Conservation (phyloP, 805 yeast species). For the Starmerella powellii region DNA sequence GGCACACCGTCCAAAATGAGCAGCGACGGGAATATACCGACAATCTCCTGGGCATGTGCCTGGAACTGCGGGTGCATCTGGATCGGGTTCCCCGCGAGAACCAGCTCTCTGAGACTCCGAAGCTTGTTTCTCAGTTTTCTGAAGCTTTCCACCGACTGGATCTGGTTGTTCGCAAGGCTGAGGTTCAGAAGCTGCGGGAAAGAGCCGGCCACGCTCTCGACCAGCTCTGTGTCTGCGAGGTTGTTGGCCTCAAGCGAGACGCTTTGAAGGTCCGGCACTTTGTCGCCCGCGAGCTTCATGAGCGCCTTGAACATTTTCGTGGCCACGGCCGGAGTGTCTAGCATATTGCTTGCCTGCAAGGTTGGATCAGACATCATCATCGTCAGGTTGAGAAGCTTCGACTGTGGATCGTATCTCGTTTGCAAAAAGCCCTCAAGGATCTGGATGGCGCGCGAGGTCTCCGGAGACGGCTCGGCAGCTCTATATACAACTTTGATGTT, state of each 20-base stretch:
- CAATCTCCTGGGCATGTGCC: slow-evolving; percentile 37
- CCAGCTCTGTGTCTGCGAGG: slow-evolving; percentile 45
- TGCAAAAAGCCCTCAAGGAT: slow-evolving; percentile 48
- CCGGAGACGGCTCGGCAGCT: slow-evolving; percentile 8
- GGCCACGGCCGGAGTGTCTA: slow-evolving; percentile 47
- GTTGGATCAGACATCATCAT: slow-evolving; percentile 52
- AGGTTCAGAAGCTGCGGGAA: slow-evolving; percentile 70
- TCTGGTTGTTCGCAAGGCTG: slow-evolving; percentile 65
- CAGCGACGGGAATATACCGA: slow-evolving; percentile 67
- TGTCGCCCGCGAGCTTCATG: slow-evolving; percentile 62
- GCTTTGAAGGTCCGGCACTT: slow-evolving; percentile 43
- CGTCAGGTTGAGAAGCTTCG: slow-evolving; percentile 58
- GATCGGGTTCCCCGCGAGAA: slow-evolving; percentile 71
- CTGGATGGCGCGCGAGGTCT: slow-evolving; percentile 39
- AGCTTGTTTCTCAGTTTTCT: slow-evolving; percentile 73
- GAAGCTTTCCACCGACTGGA: slow-evolving; percentile 45
- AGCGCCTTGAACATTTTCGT: slow-evolving; percentile 84
- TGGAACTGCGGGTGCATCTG: slow-evolving; percentile 37
- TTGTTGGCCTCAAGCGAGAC: slow-evolving; percentile 43
- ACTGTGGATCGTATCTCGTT: slow-evolving; percentile 52
- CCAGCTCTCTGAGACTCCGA: slow-evolving; percentile 56
- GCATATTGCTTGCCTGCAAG: slow-evolving; percentile 50
- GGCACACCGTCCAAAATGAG: slow-evolving; percentile 64
- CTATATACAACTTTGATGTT: slow-evolving; percentile 35
- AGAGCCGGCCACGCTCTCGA: slow-evolving; percentile 55